Conservation (phyloP, 805 yeast genomes). For the Brettanomyces bruxellensis region DNA sequence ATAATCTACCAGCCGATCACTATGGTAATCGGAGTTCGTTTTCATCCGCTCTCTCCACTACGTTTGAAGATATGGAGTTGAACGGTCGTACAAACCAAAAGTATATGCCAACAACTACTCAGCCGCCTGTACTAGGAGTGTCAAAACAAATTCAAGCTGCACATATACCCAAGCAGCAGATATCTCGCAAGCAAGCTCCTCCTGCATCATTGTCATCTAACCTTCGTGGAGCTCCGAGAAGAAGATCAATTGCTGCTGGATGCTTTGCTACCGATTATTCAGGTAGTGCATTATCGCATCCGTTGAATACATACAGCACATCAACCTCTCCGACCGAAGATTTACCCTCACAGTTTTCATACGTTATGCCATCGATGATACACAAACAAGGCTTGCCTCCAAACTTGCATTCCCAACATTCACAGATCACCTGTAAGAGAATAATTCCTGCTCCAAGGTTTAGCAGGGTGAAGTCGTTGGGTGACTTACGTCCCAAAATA, state of each 20-base stretch:
- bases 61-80: constrained; percentile 14
- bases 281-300: not conserved
- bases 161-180: constrained; percentile 23
- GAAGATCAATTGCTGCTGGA: constrained; percentile 22
- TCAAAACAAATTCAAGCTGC: constrained; percentile 10
- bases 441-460: constrained; percentile 33
- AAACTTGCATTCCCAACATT: not conserved
- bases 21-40: constrained; percentile 9
- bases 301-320: not conserved
- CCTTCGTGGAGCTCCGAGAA: constrained; percentile 13
- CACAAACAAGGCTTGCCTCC: not conserved
- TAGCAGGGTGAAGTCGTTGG: constrained; percentile 28
- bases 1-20: not conserved
- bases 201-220: constrained; percentile 10
- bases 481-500: constrained; percentile 53
- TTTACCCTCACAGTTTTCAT: not conserved
- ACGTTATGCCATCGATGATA: not conserved
- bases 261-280: not conserved
- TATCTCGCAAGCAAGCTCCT: constrained; percentile 23
- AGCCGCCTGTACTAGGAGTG: constrained; percentile 1
- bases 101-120: not conserved
- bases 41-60: constrained; percentile 18
- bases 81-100: not conserved
- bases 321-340: not conserved
- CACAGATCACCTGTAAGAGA: not conserved